Conservation (phyloP, 2,329 filamentous ascomycete genomes). For the Xylariaceae sp. region DNA sequence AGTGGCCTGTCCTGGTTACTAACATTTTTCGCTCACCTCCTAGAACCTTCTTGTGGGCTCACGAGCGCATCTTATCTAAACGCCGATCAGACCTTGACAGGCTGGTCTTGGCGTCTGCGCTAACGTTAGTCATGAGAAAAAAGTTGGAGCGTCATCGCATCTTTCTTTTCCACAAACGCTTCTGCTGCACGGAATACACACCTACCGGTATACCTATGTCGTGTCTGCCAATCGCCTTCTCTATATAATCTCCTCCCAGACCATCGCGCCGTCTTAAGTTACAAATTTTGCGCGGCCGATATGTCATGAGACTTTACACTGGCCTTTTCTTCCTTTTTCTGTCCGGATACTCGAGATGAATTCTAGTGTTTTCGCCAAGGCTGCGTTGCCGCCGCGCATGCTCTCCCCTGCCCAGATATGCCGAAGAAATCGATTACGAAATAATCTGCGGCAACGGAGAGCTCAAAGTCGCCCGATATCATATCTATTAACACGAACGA, state of each 20-base stretch:
- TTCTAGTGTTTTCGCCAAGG: slow-evolving; percentile 45
- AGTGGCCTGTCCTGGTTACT: no score
- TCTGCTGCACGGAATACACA: no score
- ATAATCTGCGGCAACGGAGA: slow-evolving; percentile 37
- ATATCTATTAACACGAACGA: slow-evolving; percentile 24
- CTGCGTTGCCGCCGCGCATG: slow-evolving; percentile 43
- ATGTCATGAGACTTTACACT: neutral
- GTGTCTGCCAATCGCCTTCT: slow-evolving; percentile 1
- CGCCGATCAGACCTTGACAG: slow-evolving; percentile 9
- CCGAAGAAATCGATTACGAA: slow-evolving; percentile 39
- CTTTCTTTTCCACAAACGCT: neutral
- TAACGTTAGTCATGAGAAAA: slow-evolving; percentile 25
- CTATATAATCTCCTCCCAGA: neutral
- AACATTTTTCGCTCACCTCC: no score
- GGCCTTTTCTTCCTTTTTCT: neutral
- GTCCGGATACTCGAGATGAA: slow-evolving; percentile 40
- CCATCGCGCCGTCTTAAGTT: neutral
- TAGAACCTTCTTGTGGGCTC: neutral
- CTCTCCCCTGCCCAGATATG: slow-evolving; percentile 42
- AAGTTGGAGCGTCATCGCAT: slow-evolving; percentile 32
- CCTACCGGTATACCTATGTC: neutral
- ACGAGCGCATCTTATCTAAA: slow-evolving; percentile 17
- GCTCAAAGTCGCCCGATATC: slow-evolving; percentile 25
- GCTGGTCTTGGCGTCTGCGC: slow-evolving; percentile 21
- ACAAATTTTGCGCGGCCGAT: neutral